These are phyloP conservation scores for Perilla frutescens DNA, from an alignment of 257 asterid species.

Conservation along the genomic window DNA sequence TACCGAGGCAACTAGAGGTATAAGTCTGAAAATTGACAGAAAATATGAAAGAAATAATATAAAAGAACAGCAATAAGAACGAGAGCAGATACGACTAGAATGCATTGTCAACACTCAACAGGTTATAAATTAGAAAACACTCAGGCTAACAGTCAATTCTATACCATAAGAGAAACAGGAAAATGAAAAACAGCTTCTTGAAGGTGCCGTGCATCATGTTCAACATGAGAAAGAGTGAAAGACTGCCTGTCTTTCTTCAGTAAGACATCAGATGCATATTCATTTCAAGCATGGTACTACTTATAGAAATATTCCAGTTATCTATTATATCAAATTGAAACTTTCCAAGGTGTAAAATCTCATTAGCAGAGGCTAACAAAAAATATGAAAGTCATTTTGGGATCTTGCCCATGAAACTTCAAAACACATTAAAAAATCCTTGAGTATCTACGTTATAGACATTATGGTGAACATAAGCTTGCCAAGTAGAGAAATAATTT, in stretches of 20 bases:
- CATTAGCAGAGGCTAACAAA: not conserved
- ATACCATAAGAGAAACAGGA: not conserved
- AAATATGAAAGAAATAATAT: not conserved
- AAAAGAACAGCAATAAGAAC: not conserved
- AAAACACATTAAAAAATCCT: not conserved
- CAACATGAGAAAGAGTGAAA: not conserved
- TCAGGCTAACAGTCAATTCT: not conserved
- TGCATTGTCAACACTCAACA: not conserved
- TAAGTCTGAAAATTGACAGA: not conserved
- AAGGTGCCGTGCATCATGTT: not conserved
- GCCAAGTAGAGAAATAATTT: not conserved
- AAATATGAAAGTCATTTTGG: not conserved
- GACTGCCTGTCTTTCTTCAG: not conserved
- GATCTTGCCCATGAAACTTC: not conserved
- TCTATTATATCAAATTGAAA: not conserved
- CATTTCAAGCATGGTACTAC: not conserved
- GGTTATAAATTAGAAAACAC: not conserved
- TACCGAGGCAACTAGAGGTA: conserved; percentile 11
- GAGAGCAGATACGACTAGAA: not conserved
- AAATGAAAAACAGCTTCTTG: conserved; percentile 16
- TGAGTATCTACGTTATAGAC: not conserved
- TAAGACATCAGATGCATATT: not conserved
- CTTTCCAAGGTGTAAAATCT: not conserved
- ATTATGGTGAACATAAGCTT: not conserved
- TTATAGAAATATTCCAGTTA: not conserved